Evolutionary conservation across 2,329 filamentous ascomycete genomes (phyloP).

Genomic region (Tolypocladium guangdongense): DNA sequence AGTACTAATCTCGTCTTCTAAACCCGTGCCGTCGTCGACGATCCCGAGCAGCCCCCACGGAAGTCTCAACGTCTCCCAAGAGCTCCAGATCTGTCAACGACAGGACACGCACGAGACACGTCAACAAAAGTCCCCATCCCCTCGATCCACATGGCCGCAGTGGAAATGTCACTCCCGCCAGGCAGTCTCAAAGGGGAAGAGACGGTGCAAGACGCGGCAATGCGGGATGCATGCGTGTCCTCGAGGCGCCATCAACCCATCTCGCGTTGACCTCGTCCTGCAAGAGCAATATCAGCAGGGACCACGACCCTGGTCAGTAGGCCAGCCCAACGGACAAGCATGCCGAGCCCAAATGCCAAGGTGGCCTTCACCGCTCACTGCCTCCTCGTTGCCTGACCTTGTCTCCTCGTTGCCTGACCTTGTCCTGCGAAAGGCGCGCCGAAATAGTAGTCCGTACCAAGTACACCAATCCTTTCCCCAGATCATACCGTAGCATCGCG

Average conservation of each 20-base stretch:
- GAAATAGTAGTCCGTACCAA: too few species aligned
- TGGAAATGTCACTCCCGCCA: too few species aligned
- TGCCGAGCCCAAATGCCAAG: not conserved
- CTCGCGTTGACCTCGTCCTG: not conserved
- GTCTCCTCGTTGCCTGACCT: not conserved
- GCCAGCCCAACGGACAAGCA: not conserved
- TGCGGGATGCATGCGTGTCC: not conserved
- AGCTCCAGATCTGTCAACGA: too few species aligned
- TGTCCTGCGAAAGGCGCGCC: not conserved
- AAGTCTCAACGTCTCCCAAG: too few species aligned
- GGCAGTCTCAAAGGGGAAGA: not conserved
- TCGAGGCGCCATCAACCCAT: not conserved
- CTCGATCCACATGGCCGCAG: too few species aligned
- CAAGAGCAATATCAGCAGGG: not conserved
- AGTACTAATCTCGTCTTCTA: too few species aligned
- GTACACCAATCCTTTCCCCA: too few species aligned
- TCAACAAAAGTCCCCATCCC: not conserved
- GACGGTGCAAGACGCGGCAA: not conserved
- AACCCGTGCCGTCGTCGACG: not conserved
- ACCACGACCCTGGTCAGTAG: not conserved
- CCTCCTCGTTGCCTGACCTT: not conserved
- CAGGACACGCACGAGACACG: too few species aligned
- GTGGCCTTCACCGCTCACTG: not conserved
- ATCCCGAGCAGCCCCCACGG: not conserved
- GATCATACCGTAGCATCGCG: not conserved